A percentile compares a stretch with the other conserved stretches of the same genome.
phyloP scores from a whole-genome alignment of 2,329 filamentous ascomycete species.

The Diplodia mutila region DNA sequence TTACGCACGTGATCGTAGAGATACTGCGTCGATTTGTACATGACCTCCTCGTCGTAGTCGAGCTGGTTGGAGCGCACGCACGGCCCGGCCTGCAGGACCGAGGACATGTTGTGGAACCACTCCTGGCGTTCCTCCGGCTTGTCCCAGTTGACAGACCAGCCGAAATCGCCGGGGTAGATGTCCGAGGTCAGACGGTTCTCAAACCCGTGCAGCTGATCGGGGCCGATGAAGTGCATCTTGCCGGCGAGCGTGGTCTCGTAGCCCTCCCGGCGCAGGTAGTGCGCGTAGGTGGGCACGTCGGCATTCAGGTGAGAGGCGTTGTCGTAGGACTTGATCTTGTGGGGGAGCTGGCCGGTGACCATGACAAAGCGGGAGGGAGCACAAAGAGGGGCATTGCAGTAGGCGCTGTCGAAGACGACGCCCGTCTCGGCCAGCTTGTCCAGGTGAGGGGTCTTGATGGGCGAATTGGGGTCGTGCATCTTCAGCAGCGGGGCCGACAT shows the following conservation, averaged over 20 bases:
- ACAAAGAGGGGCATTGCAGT: conserved; percentile 91
- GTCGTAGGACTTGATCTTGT: conserved; percentile 89
- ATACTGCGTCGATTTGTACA: conserved; percentile 88
- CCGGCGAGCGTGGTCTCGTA: conserved; percentile 91
- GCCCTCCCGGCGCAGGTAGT: conserved; percentile 81
- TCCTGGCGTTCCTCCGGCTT: conserved; percentile 81
- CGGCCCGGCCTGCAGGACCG: conserved; percentile 84
- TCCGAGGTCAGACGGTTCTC: conserved; percentile 91
- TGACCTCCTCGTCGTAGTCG: conserved; percentile 94
- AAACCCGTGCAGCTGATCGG: conserved; percentile 89
- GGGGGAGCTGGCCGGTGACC: conserved; percentile 88
- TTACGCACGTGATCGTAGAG: conserved; percentile 89
- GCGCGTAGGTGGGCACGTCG: conserved; percentile 87
- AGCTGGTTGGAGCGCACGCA: conserved; percentile 93
- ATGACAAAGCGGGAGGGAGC: conserved; percentile 92
- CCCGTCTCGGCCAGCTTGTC: conserved; percentile 79
- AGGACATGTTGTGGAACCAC: conserved; percentile 94
- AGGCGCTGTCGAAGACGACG: conserved; percentile 90
- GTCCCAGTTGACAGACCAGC: conserved; percentile 96
- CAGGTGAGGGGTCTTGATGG: conserved; percentile 90
- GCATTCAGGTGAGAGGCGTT: conserved; percentile 84
- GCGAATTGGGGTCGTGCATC: conserved; percentile 86
- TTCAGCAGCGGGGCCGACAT: conserved; percentile 87
- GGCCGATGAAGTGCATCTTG: conserved; percentile 96
- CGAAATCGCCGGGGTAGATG: conserved; percentile 93